Base-by-base conservation (phyloP, 2,329 filamentous ascomycete genomes). In the Proliferodiscus dingleyae region DNA sequence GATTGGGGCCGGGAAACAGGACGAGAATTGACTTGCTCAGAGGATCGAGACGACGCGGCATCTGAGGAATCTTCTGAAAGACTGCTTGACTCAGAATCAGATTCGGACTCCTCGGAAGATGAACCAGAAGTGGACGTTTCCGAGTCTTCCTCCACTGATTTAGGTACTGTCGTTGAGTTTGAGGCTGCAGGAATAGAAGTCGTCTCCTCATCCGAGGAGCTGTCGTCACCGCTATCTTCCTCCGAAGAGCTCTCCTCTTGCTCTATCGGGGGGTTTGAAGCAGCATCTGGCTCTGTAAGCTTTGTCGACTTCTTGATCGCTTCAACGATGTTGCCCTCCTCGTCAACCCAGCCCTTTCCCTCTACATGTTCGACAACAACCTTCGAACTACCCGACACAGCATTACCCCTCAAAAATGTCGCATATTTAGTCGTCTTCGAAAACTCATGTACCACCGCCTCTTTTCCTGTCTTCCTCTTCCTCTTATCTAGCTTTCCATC, bases 281-380 rank as follows among this genome's bases (percentile, higher is more conserved):
- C 9, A 21, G 15, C 8, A 29, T 46, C 32, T 36, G 23, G 22
- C 24, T 28, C 9, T 15, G 3, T 26, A 37, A 24, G 15, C 44
- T 52, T 61, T 47, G 60, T 59, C n/a, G 28, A 26, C 45, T 65
- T 59, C 26, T 46, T 55, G 3, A 50, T 30, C 41, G 66, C 66
- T 64, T 94, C 87, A 2, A 95, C 78, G 1, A 96, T 69, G 45
- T 83, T 80, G 5, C 90, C 90, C 13, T 83, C 72, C 50, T 81
- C 78, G 57, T 95, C 85, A 0, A 95, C 77, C 91, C 93, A 97
- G 1, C 91, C 91, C 59, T 86, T 83, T 18, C 85, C 89, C 43
- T 95, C 85, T 32, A 93, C 77, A 63, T 84, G 96, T 45, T 84
- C 81, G 2, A 73, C 65, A 30, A 74, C 72, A n/a, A 71, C 64